These are phyloP conservation scores for Lasiodiplodia gonubiensis DNA, from an alignment of 2,329 filamentous ascomycete species.

Conservation along the genomic window DNA sequence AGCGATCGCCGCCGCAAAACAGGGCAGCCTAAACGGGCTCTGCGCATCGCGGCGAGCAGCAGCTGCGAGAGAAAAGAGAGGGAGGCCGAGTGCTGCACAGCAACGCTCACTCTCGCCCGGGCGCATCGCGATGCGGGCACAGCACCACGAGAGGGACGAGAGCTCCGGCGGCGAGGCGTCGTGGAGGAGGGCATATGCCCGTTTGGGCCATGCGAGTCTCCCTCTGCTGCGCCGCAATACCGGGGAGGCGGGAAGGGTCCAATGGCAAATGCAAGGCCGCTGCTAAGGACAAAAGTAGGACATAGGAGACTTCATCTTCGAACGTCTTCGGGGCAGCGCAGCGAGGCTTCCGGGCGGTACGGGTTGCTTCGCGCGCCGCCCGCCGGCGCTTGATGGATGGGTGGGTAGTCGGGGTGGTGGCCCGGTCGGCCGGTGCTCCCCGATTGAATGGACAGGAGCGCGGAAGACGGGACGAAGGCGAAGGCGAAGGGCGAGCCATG, in stretches of 20 bases:
- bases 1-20: neutral
- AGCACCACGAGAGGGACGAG: neutral
- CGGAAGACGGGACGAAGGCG: neutral
- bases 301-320: neutral
- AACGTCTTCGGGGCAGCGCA: slow-evolving; percentile 21
- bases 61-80: neutral
- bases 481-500: neutral
- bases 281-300: neutral
- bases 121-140: neutral
- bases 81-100: too few relatives aligned
- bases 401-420: neutral
- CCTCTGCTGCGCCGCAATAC: neutral
- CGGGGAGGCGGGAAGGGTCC: neutral
- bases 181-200: neutral
- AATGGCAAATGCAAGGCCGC: neutral
- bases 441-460: neutral
- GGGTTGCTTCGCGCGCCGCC: slow-evolving; percentile 19
- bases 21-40: neutral
- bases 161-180: neutral
- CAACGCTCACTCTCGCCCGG: neutral
- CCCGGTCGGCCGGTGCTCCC: slow-evolving; percentile 16
- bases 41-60: neutral
- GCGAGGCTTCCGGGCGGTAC: slow-evolving; percentile 15
- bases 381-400: slow-evolving; percentile 9
- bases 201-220: neutral